Evolutionary conservation across 257 asterid genomes (phyloP).

Genomic region (Asclepias syriaca): DNA sequence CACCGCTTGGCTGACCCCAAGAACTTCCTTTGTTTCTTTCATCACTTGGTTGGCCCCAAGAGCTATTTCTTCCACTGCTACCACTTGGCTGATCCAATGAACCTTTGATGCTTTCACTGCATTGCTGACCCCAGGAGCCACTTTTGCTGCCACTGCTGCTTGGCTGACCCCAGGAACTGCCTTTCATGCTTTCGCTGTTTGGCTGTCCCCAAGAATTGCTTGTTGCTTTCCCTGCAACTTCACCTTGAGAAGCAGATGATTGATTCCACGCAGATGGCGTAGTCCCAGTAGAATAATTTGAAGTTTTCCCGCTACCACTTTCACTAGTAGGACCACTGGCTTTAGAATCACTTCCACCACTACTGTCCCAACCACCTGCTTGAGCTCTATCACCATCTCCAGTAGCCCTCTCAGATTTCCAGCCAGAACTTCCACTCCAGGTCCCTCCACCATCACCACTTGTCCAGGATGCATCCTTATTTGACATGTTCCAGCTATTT

Average conservation of each 20-base stretch:
- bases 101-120: conserved; percentile 40
- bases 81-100: not conserved
- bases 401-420: conserved; percentile 35
- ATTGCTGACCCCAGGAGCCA: conserved; percentile 38
- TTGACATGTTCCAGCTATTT: conserved; percentile 30
- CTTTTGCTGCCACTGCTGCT: not conserved
- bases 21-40: not conserved
- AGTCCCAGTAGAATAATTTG: conserved; percentile 24
- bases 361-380: conserved; percentile 30
- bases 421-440: conserved; percentile 37
- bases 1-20: not conserved
- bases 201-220: conserved; percentile 39
- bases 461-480: conserved; percentile 10
- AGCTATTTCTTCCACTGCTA: not conserved
- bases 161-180: not conserved
- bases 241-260: conserved; percentile 4
- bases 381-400: conserved; percentile 13
- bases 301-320: conserved; percentile 13
- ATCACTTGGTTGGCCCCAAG: not conserved
- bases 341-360: conserved; percentile 16
- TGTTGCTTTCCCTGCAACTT: conserved; percentile 27
- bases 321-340: conserved; percentile 27
- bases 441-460: conserved; percentile 31
- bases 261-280: conserved; percentile 23
- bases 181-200: not conserved